Evolutionary conservation across 208 protist genomes (phyloP).

Genomic region (Balamuthia mandrillaris): DNA sequence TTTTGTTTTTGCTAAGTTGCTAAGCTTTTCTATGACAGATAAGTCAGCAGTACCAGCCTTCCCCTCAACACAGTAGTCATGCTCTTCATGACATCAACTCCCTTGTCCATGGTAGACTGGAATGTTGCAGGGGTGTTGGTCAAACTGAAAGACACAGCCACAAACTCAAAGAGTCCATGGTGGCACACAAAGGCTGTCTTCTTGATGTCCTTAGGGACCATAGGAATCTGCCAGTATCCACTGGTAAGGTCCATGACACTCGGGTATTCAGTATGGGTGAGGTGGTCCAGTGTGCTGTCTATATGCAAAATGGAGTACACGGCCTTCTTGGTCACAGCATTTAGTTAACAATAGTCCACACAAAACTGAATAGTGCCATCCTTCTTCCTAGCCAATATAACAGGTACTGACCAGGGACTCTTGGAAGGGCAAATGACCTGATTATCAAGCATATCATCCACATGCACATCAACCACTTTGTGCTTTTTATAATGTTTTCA

Average conservation of each 20-base stretch:
- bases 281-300: neutral
- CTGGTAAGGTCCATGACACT: neutral
- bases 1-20: too few relatives aligned
- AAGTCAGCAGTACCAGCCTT: too few relatives aligned
- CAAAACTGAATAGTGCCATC: neutral
- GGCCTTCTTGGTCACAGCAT: neutral
- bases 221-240: slow-evolving; percentile 19
- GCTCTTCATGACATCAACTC: too few relatives aligned
- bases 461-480: too few relatives aligned
- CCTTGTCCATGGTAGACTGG: slow-evolving; percentile 13
- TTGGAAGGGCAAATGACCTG: neutral
- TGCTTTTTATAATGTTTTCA: too few relatives aligned
- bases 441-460: too few relatives aligned
- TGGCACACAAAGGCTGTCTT: slow-evolving; percentile 28
- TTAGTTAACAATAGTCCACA: neutral
- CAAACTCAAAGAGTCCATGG: slow-evolving; percentile 5
- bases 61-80: too few relatives aligned
- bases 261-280: neutral
- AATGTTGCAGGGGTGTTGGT: slow-evolving; percentile 34
- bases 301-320: neutral
- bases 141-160: neutral
- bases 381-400: neutral
- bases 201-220: neutral
- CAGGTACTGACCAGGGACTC: neutral
- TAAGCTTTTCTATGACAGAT: too few relatives aligned